Conservation (phyloP, 2,329 filamentous ascomycete species). For the Cladophialophora chaetospira region DNA sequence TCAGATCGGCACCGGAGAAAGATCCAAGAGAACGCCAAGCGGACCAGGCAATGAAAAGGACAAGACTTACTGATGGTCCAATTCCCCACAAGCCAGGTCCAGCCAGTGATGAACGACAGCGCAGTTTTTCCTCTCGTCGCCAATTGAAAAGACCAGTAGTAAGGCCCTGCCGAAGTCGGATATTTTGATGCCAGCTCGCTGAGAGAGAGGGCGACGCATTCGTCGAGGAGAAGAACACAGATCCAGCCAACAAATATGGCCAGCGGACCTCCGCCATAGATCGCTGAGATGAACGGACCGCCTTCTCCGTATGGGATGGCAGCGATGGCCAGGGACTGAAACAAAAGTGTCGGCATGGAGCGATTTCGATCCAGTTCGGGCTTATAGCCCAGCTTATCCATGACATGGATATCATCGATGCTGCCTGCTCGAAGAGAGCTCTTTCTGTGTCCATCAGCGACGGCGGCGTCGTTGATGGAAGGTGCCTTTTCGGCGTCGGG, state of each 20-base stretch:
- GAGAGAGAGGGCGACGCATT: conserved; percentile 55
- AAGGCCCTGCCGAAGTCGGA: conserved; percentile 50
- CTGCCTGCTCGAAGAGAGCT: conserved; percentile 36
- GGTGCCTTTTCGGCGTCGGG: conserved; percentile 23
- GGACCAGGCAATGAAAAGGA: neutral
- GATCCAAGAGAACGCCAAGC: too few species aligned
- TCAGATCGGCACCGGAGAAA: neutral
- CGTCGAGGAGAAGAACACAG: conserved; percentile 55
- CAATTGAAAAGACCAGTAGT: conserved; percentile 58
- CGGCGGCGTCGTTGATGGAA: conserved; percentile 12
- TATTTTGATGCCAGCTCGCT: conserved; percentile 56
- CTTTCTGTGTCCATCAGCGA: conserved; percentile 10
- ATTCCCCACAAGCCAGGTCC: conserved; percentile 57
- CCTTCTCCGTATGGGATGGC: conserved; percentile 50
- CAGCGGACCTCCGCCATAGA: conserved; percentile 52
- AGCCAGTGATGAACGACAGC: conserved; percentile 56
- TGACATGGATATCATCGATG: conserved; percentile 38
- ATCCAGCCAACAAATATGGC: conserved; percentile 62
- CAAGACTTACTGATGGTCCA: conserved; percentile 37
- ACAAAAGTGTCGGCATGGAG: conserved; percentile 61
- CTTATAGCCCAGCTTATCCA: conserved; percentile 58
- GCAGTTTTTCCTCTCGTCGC: conserved; percentile 41
- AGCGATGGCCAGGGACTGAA: conserved; percentile 63
- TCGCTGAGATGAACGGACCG: conserved; percentile 52
- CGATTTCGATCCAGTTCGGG: conserved; percentile 61